These are phyloP conservation scores for Trametes hirsuta DNA, from an alignment of 1,284 basidiomycete species.

Conservation along the genomic window DNA sequence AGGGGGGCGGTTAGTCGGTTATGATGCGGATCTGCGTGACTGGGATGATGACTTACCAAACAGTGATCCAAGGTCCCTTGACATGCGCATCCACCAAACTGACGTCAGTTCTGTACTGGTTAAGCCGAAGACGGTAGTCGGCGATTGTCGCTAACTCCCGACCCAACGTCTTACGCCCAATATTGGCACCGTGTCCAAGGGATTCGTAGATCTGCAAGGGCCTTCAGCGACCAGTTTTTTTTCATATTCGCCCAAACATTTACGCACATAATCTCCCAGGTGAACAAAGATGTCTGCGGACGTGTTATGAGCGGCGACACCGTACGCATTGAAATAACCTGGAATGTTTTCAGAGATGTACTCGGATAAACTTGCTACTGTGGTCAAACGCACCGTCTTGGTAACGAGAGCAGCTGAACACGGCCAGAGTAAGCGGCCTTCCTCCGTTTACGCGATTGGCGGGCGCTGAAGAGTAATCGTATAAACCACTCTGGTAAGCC, in stretches of 20 bases:
- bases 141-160: constrained; percentile 62
- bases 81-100: constrained; percentile 55
- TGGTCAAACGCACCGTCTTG: constrained; percentile 42
- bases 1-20: neutral
- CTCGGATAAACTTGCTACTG: neutral
- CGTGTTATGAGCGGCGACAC: constrained; percentile 59
- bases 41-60: constrained; percentile 45
- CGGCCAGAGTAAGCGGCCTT: constrained; percentile 56
- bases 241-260: too few species aligned
- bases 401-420: constrained; percentile 65
- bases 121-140: constrained; percentile 65
- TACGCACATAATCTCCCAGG: constrained; percentile 63
- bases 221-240: too few species aligned
- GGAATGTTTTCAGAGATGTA: neutral
- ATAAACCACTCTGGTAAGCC: neutral
- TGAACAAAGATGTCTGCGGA: constrained; percentile 64
- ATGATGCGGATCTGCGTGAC: neutral
- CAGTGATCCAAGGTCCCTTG: constrained; percentile 58
- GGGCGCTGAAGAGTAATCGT: constrained; percentile 40
- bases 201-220: constrained; percentile 51
- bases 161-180: constrained; percentile 52
- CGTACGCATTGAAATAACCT: constrained; percentile 75
- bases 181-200: constrained; percentile 48
- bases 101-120: constrained; percentile 61
- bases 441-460: constrained; percentile 56